Base-by-base conservation (phyloP, 179 eudicot species). In the Vitellaria paradoxa region DNA sequence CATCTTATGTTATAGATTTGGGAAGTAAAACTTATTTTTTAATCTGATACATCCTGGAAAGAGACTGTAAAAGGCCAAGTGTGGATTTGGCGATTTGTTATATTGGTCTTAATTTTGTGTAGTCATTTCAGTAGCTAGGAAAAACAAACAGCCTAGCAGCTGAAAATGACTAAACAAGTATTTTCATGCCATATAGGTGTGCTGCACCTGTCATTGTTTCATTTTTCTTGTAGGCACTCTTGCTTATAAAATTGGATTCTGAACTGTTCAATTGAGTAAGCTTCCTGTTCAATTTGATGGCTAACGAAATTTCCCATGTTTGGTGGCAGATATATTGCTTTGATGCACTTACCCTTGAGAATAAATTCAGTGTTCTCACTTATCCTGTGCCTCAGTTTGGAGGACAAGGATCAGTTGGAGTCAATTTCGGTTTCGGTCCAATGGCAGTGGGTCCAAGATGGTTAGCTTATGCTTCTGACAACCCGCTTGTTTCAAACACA, bases 361-460 rank as follows among this genome's bases (percentile, higher is more conserved):
- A 81, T 70, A 89, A 89, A 81, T 91, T 88, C 82, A 93, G 91
- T 42, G 94, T 94, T 65, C 85, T 94, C 78, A 94, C 98, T 10
- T 86, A 86, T 82, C 97, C 97, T 30, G 83, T 91, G 66, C 93
- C 97, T 76, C 97, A 90, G 70, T 76, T 85, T 76, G 88, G 90
- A 76, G 91, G 86, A 55, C 90, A 83, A 82, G 97, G 97, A 72
- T 59, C 79, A 68, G 75, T 64, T 65, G 92, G 93, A 75, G 86
- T 91, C 45, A 91, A 89, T 70, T 81, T 86, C 26, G 98, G 97
- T 46, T 93, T 87, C 79, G 97, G 98, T 70, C 97, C 97, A 47
- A 88, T 94, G 92, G 97, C 89, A 78, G 93, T 94, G 50, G 98
- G 97, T 64, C 86, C 98, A 0, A 89, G 98, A 83, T 94, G 98